Base-by-base conservation (phyloP, 106 monocot species). In the Dendrobium catenatum region DNA sequence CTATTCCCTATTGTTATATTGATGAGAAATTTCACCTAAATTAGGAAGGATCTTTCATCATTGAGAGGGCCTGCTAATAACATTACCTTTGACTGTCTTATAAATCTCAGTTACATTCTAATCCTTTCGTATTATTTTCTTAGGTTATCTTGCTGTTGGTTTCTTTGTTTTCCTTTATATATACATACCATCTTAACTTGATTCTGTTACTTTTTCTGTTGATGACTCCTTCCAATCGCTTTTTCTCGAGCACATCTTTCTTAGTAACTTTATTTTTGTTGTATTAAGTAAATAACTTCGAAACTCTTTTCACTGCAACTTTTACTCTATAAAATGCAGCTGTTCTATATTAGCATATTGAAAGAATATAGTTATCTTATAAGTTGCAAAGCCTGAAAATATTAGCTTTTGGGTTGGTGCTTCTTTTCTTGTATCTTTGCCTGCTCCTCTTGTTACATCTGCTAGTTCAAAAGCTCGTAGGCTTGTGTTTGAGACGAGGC, bases 311-410 rank as follows among this genome's bases (percentile, higher is more conserved):
- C 26, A 31, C 33, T 70, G 33, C 70, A 70, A 37, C 70, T 7
- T 37, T 70, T 70, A 5, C 6, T 70, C 70, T 37, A 29, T 70
- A 37, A 70, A 37, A 70, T 70, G 70, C 16, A 61, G 4, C 8
- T 22, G 61, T 22, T n/a, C n/a, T 61, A 20, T 20, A 70, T 4
- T 70, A 13, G 11, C 2, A 13, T 15, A 70, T 4, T 37, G 27
- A 70, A 70, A 37, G 70, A 70, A 15, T 70, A 70, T 70, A 70
- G 15, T 70, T 70, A 16, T 70, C 33, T 70, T 70, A 15, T 37
- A 61, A 1, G 61, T 22, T 61, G 20, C 61, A 22, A 61, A 51
- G 51, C 10, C 9, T 22, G 22, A 70, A 70, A 70, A 2, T 31
- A 3, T 31, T 70, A 70, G 33, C 33, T 70, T 31, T 70, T 70